Evolutionary conservation across 805 yeast species (phyloP), one percentile per base, ranked within the genome.

Genomic region (Yarrowia sp.): DNA sequence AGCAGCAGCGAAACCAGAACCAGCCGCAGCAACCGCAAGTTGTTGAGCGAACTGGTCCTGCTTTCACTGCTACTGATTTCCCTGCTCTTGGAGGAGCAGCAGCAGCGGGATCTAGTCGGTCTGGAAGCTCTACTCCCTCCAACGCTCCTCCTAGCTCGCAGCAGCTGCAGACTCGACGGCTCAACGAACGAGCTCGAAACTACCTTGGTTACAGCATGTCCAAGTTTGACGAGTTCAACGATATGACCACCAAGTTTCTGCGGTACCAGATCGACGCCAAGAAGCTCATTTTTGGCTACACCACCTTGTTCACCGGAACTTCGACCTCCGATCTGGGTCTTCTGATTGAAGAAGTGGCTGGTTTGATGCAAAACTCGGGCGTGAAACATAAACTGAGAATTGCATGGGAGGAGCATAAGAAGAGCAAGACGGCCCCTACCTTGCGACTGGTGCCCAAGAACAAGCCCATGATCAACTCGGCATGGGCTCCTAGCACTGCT

Each of bases 181-280:
- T 91, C 33, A 93, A 89, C 68, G 96, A 90, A 73, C 80, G 97
- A 71, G 97, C 96, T 1, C 86, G 87, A 72, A 92, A 89, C 73
- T 89, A 90, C 72, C 75, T 89, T 62, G 80, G 84, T 61, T 85
- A 87, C 69, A 80, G 86, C 33, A 74, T 74, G 11, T 73, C 75
- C 7, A 78, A 78, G 8, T 79, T 86, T 68, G 77, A 78, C 8
- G 71, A 76, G 61, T 91, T 90, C 73, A 72, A 75, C 31, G 74
- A 75, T 1, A 67, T 83, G 13, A 88, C 87, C 70, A 76, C 76
- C 17, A 72, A 76, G 10, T 89, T 77, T 71, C 78, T 79, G 42
- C 74, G 80, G 33, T 80, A 79, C 44, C 75, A 77, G 18, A 68
- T 88, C 1, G 73, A 80, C 6, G 86, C 87, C 0, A 67, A 72